Evolutionary conservation across 495 filamentous ascomycete genomes (phyloP).

Genomic region (Polyplosphaeria fusca): DNA sequence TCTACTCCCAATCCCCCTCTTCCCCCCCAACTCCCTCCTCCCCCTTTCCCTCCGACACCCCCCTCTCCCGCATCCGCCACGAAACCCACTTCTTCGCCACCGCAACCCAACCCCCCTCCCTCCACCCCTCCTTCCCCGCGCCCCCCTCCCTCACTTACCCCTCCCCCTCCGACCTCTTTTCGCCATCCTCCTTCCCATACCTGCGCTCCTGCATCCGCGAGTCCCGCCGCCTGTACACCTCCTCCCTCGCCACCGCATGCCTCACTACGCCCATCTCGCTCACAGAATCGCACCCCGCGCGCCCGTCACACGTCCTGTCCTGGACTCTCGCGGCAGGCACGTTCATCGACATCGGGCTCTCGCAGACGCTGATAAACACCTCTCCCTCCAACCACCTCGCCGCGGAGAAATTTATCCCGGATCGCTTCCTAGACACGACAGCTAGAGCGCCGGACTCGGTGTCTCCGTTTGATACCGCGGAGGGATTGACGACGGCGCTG

Average conservation of each 20-base stretch:
- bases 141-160: constrained; percentile 34
- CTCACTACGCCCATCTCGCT: constrained; percentile 9
- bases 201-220: constrained; percentile 35
- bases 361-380: constrained; percentile 23
- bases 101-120: constrained; percentile 46
- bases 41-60: background rate
- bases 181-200: constrained; percentile 36
- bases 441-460: background rate
- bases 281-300: background rate
- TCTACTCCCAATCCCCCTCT: constrained; percentile 40
- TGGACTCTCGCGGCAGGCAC: constrained; percentile 17
- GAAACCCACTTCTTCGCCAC: constrained; percentile 52
- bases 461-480: background rate
- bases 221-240: constrained; percentile 17
- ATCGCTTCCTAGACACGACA: constrained; percentile 16
- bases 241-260: constrained; percentile 1
- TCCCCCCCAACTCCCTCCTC: background rate
- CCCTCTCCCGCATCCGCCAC: constrained; percentile 48
- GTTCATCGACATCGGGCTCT: constrained; percentile 22
- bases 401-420: constrained; percentile 10
- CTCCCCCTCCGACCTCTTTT: constrained; percentile 37
- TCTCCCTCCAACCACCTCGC: constrained; percentile 14
- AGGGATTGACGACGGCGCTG: constrained; percentile 8
- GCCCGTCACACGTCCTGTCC: background rate
- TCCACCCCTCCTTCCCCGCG: constrained; percentile 54